Percentiles rank a stretch among this genome's conserved stretches.
These are phyloP conservation scores for Aphanomyces invadans DNA, from an alignment of 352 stramenopile genomes.

Conservation along the genomic window DNA sequence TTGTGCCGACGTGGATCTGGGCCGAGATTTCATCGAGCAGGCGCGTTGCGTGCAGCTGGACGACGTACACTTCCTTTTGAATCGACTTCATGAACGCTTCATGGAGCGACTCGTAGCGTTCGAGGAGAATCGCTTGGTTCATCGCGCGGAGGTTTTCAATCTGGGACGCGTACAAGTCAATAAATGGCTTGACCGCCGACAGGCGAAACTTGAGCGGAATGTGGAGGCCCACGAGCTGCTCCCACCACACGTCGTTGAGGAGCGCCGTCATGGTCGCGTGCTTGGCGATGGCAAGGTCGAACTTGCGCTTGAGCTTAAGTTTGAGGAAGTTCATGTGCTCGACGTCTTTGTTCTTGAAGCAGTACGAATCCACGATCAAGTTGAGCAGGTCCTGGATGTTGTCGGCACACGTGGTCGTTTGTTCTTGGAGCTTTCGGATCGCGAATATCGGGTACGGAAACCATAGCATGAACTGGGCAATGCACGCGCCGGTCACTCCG, in stretches of 20 bases:
- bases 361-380: slow-evolving; percentile 78
- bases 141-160: slow-evolving; percentile 57
- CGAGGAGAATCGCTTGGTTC: slow-evolving; percentile 71
- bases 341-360: slow-evolving; percentile 82
- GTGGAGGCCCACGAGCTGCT: slow-evolving; percentile 68
- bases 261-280: slow-evolving; percentile 52
- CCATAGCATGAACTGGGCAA: slow-evolving; percentile 67
- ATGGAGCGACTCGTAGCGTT: slow-evolving; percentile 65
- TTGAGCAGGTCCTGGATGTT: slow-evolving; percentile 70
- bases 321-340: slow-evolving; percentile 77
- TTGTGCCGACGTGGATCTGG: too few relatives aligned
- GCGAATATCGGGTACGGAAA: slow-evolving; percentile 72
- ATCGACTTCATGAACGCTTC: slow-evolving; percentile 70
- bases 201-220: slow-evolving; percentile 59
- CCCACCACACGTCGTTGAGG: slow-evolving; percentile 72
- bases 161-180: slow-evolving; percentile 52
- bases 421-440: slow-evolving; percentile 42
- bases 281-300: slow-evolving; percentile 40
- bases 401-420: slow-evolving; percentile 40
- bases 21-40: slow-evolving; percentile 68
- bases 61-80: slow-evolving; percentile 74
- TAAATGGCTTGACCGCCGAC: slow-evolving; percentile 58
- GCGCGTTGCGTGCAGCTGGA: slow-evolving; percentile 55
- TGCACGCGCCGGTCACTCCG: slow-evolving; percentile 54
- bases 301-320: slow-evolving; percentile 65